phyloP scores from a whole-genome alignment of 2,329 filamentous ascomycete species.

The Xylaria digitata region DNA sequence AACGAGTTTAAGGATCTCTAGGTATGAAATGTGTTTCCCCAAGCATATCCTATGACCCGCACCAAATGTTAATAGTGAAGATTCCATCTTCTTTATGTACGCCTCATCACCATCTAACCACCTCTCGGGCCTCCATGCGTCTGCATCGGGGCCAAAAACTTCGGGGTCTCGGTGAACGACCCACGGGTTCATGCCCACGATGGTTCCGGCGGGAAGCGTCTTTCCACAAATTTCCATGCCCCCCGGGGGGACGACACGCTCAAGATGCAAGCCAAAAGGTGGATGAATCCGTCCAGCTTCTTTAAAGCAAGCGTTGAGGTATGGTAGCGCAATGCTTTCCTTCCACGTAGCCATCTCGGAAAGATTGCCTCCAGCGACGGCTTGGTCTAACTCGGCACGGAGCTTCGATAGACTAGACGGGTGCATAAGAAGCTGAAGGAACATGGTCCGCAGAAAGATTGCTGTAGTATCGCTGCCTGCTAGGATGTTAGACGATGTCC shows the following conservation, averaged over 20 bases:
- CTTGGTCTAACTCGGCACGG: conserved; percentile 22
- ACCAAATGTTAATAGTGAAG: conserved; percentile 32
- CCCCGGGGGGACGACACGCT: conserved; percentile 68
- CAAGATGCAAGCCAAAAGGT: conserved; percentile 67
- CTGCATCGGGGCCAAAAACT: conserved; percentile 67
- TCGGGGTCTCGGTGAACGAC: conserved; percentile 67
- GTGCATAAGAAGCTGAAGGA: conserved; percentile 31
- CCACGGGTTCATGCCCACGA: conserved; percentile 71
- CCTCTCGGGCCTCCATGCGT: conserved; percentile 66
- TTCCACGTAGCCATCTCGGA: conserved; percentile 28
- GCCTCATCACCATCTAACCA: conserved; percentile 52
- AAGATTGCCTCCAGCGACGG: conserved; percentile 8
- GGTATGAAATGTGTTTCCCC: conserved; percentile 42
- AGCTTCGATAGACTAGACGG: conserved; percentile 21
- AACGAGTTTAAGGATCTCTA: conserved; percentile 43
- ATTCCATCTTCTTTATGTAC: conserved; percentile 31
- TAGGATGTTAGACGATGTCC: conserved; percentile 10
- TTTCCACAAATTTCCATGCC: conserved; percentile 60
- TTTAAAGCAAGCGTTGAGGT: conserved; percentile 72
- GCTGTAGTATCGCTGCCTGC: conserved; percentile 36
- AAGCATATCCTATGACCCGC: conserved; percentile 39
- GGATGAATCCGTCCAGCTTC: conserved; percentile 74
- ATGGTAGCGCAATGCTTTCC: conserved; percentile 56
- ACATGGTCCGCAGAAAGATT: conserved; percentile 30
- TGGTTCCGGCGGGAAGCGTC: conserved; percentile 52